phyloP scores from a whole-genome alignment of 2,329 filamentous ascomycete genomes.

The Clarireedia hainanense region DNA sequence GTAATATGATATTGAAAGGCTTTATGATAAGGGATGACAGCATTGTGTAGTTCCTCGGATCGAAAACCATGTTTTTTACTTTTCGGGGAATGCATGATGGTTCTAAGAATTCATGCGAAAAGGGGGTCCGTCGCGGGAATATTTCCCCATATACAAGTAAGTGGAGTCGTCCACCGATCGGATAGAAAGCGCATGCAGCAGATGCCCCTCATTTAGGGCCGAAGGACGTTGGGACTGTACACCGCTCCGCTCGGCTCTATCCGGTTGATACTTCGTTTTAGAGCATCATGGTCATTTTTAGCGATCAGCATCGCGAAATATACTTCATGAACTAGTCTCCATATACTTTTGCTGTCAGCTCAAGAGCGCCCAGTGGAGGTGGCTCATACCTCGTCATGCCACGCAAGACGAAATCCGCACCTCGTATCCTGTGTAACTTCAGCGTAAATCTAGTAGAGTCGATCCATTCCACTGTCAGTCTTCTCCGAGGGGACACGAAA shows the following conservation, averaged over 20 bases:
- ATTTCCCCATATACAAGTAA: conserved; percentile 1
- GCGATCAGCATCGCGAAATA: not conserved
- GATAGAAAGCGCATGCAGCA: not conserved
- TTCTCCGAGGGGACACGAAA: no score
- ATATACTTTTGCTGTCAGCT: no score
- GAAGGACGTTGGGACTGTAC: not conserved
- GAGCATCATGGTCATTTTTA: not conserved
- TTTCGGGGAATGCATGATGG: no score
- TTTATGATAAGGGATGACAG: no score
- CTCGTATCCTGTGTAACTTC: no score
- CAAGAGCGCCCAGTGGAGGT: no score
- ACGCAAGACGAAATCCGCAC: no score
- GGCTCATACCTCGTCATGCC: no score
- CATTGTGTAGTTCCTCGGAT: not conserved
- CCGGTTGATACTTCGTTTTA: no score
- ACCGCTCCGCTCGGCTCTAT: not conserved
- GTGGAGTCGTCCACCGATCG: not conserved
- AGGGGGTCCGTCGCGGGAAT: not conserved
- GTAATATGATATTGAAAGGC: no score
- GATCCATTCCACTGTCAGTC: no score
- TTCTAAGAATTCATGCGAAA: not conserved
- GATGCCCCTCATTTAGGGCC: conserved; percentile 7
- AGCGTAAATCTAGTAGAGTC: no score
- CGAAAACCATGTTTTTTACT: not conserved
- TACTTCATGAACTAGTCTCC: not conserved